A percentile compares a stretch with the other conserved stretches of the same genome.
Conservation (phyloP, 2,329 filamentous ascomycete genomes). For the Colletotrichum falcatum region DNA sequence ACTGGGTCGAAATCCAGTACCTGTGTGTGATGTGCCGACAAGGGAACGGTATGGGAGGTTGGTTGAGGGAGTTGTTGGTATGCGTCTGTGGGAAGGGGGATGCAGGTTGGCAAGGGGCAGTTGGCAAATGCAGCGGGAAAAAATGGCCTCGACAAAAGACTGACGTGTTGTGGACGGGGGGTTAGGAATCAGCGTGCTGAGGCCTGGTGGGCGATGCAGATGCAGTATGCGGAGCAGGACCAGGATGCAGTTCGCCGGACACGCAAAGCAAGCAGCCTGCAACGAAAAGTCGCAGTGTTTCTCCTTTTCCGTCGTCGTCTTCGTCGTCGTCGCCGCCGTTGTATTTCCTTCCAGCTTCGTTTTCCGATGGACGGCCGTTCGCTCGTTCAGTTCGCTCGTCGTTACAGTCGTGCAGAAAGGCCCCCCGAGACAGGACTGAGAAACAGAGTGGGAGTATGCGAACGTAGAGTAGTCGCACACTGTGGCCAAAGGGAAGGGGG, state of each 20-base stretch:
- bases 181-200: not conserved
- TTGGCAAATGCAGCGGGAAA: conserved; percentile 15
- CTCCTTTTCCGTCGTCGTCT: not conserved
- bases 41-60: conserved; percentile 15
- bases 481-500: conserved; percentile 16
- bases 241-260: conserved; percentile 21
- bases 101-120: conserved; percentile 35
- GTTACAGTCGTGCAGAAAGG: conserved; percentile 30
- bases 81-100: conserved; percentile 23
- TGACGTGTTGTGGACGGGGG: conserved; percentile 15
- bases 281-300: conserved; percentile 29
- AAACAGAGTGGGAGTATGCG: conserved; percentile 22
- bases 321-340: too few species aligned
- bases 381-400: conserved; percentile 36
- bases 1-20: conserved; percentile 35
- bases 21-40: conserved; percentile 19
- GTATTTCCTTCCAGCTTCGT: not conserved
- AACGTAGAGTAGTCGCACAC: conserved; percentile 33
- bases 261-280: conserved; percentile 11
- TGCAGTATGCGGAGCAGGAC: conserved; percentile 11
- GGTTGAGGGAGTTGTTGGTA: conserved; percentile 19
- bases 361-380: conserved; percentile 25
- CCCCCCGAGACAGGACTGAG: conserved; percentile 33
- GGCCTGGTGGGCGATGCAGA: conserved; percentile 14
- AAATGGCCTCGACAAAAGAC: conserved; percentile 31